Percentiles rank a stretch among this genome's conserved stretches.
Conservation (phyloP, 2,329 filamentous ascomycete species). For the Alternaria longipes region DNA sequence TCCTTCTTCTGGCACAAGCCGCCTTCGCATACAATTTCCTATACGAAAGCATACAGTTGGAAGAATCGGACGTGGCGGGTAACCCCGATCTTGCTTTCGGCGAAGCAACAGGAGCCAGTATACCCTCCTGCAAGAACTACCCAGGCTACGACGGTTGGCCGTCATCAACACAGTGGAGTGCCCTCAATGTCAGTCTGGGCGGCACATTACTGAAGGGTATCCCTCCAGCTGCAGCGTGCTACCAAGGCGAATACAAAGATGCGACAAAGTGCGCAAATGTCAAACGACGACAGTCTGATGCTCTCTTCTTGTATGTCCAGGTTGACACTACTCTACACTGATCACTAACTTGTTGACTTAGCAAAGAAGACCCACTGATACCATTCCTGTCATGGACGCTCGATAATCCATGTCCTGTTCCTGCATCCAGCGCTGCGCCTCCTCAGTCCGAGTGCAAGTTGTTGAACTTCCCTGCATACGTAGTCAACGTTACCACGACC, state of each 20-base stretch:
- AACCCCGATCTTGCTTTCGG: constrained; percentile 39
- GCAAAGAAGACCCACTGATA: constrained; percentile 37
- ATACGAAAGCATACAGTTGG: constrained; percentile 34
- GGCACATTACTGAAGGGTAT: constrained; percentile 35
- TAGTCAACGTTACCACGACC: constrained; percentile 36
- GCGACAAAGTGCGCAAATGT: constrained; percentile 25
- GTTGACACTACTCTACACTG: background rate
- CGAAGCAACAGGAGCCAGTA: constrained; percentile 5
- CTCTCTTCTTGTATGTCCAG: constrained; percentile 32
- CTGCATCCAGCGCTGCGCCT: constrained; percentile 9
- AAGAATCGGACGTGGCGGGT: constrained; percentile 28
- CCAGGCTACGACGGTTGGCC: constrained; percentile 40
- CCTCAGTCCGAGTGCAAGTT: constrained; percentile 31
- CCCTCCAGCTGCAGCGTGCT: constrained; percentile 41
- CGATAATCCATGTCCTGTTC: constrained; percentile 29
- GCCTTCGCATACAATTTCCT: constrained; percentile 34
- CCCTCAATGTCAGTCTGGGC: constrained; percentile 33
- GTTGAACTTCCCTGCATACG: constrained; percentile 33
- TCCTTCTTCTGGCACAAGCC: constrained; percentile 4
- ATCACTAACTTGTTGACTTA: constrained; percentile 9
- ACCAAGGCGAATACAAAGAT: constrained; percentile 32
- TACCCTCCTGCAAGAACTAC: constrained; percentile 34
- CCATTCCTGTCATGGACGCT: constrained; percentile 33
- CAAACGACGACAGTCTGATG: constrained; percentile 18
- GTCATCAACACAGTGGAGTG: constrained; percentile 29